These are phyloP conservation scores for Phallus indusiatus DNA, from an alignment of 768 basidiomycete species.

Conservation along the genomic window DNA sequence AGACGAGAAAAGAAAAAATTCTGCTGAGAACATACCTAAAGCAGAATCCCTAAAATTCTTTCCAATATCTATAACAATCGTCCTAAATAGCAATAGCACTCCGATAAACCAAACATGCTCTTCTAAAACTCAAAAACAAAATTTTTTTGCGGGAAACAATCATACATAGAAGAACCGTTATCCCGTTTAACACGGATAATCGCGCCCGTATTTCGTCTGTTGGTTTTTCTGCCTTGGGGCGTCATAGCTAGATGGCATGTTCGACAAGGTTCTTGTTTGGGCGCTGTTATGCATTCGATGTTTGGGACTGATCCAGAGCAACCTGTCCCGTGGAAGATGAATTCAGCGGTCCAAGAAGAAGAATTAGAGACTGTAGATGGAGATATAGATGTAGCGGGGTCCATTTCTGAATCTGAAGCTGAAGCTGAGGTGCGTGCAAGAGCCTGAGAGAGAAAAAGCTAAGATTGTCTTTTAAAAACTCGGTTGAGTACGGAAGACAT, in stretches of 20 bases:
- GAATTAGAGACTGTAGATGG: too few relatives aligned
- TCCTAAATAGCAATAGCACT: too few relatives aligned
- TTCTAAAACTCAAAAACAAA: too few relatives aligned
- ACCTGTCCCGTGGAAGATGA: slow-evolving; percentile 80
- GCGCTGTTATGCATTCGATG: slow-evolving; percentile 60
- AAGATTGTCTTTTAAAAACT: too few relatives aligned
- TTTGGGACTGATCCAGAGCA: slow-evolving; percentile 65
- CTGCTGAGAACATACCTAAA: slow-evolving; percentile 15
- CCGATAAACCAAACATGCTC: too few relatives aligned
- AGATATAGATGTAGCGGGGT: neutral
- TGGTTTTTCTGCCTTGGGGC: slow-evolving; percentile 73
- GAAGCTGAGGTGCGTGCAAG: too few relatives aligned
- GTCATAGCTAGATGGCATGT: slow-evolving; percentile 61
- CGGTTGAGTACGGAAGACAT: too few relatives aligned
- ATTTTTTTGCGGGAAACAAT: too few relatives aligned
- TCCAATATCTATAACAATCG: slow-evolving; percentile 75
- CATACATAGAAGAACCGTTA: slow-evolving; percentile 38
- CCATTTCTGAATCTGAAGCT: too few relatives aligned
- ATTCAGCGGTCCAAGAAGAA: slow-evolving; percentile 29
- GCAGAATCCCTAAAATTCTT: slow-evolving; percentile 67
- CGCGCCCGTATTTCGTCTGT: slow-evolving; percentile 74
- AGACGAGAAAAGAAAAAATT: slow-evolving; percentile 20
- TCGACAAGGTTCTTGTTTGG: slow-evolving; percentile 37
- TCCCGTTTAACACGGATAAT: slow-evolving; percentile 41
- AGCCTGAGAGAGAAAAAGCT: too few relatives aligned